Evolutionary conservation across 2,329 filamentous ascomycete genomes (phyloP), one percentile per base, ranked within the genome.

Genomic region (Phialophora verrucosa): DNA sequence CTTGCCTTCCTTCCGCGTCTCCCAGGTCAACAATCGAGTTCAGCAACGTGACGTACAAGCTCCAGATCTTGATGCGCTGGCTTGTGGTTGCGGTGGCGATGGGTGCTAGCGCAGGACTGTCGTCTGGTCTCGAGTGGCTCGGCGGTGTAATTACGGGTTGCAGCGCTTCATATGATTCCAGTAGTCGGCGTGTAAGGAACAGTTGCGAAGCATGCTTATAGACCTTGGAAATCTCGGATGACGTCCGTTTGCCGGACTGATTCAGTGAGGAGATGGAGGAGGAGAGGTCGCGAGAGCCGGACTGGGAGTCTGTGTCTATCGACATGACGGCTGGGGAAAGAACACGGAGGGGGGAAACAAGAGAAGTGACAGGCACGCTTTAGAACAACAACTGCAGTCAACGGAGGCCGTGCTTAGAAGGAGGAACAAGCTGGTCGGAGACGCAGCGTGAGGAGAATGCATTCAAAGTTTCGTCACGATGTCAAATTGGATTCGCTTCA

Each of bases 51-150:
- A 98, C 85, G 77, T 98, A 99, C 74, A 99, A 85, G 78, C 93
- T 97, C 95, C 95, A 99, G 70, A 98, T 90, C 79, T 98, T 99
- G 78, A 97, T 90, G 71, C 93, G 85, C 64, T 92, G 95, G 35
- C 89, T 91, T 71, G 90, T 88, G 50, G 91, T 93, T 61, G 92
- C 92, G 69, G 85, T 87, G 62, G 91, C 90, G 61, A 97, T 88
- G 4, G 93, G 92, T 31, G 92, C 90, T 31, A 86, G 82, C 64
- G 88, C 84, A 42, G 73, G 76, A 23, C 78, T 70, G 35, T 80
- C 79, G 23, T 77, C 82, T 10, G 68, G 63, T 42, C 60, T 63
- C 64, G 83, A 79, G 32, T 81, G 80, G 69, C 81, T 81, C 72
- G 38, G 71, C 68, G 63, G 80, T 1, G 86, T 89, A 74, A 99